Conservation (phyloP, 345 rosid species). For the Leavenworthia alabamica region DNA sequence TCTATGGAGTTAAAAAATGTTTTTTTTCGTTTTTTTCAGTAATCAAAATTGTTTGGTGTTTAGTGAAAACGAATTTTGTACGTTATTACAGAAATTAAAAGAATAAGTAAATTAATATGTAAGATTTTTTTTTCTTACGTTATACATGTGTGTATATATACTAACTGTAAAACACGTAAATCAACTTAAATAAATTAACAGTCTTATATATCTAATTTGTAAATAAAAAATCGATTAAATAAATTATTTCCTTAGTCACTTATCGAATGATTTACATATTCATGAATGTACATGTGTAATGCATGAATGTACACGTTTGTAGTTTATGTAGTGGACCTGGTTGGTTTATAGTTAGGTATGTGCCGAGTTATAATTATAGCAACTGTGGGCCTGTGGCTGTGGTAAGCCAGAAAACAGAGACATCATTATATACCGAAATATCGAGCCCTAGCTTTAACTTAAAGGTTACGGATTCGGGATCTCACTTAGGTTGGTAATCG, state of each 20-base stretch:
- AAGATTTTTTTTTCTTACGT: neutral
- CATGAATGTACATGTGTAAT: neutral
- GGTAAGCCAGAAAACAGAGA: neutral
- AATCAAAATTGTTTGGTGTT: neutral
- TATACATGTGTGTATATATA: neutral
- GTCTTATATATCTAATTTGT: neutral
- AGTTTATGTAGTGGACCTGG: neutral
- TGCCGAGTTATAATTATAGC: neutral
- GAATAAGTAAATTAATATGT: neutral
- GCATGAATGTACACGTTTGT: too few relatives aligned
- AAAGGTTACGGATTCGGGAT: neutral
- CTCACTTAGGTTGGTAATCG: neutral
- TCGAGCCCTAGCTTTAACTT: neutral
- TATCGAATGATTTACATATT: neutral
- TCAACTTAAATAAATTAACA: neutral
- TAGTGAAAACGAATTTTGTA: neutral
- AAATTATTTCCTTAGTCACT: neutral
- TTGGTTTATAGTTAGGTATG: conserved; percentile 11
- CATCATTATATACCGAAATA: neutral
- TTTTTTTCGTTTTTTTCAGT: neutral
- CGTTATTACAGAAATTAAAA: neutral
- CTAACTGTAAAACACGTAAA: neutral
- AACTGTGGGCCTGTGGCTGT: neutral
- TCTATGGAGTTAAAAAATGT: neutral
- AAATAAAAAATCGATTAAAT: neutral